A percentile compares a stretch with the other conserved stretches of the same genome.
Evolutionary conservation across 805 yeast species (phyloP).

Genomic region (Saccharomycopsis olivae): DNA sequence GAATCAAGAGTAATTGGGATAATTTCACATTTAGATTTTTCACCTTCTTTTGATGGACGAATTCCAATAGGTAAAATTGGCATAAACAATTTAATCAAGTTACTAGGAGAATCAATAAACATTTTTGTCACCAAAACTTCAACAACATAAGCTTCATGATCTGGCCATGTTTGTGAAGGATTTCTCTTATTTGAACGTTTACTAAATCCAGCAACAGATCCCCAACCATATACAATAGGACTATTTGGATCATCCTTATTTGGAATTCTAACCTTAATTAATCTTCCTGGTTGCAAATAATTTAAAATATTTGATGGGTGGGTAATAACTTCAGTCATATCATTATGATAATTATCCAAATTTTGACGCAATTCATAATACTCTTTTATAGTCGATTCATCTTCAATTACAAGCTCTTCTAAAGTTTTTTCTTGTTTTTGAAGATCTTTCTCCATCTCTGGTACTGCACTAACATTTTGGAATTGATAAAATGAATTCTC

Average conservation of each 20-base stretch:
- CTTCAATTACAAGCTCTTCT: conserved; percentile 49
- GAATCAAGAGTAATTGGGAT: conserved; percentile 81
- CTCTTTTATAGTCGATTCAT: conserved; percentile 64
- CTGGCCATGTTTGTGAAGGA: conserved; percentile 48
- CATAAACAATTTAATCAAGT: conserved; percentile 63
- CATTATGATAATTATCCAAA: conserved; percentile 57
- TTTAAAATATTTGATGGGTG: conserved; percentile 85
- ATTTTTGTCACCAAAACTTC: conserved; percentile 71
- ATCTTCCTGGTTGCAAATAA: conserved; percentile 83
- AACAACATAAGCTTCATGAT: conserved; percentile 84
- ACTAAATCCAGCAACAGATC: conserved; percentile 66
- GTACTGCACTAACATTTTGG: conserved; percentile 87
- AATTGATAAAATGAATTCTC: conserved; percentile 92
- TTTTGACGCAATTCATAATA: conserved; percentile 76
- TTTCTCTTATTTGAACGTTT: conserved; percentile 60
- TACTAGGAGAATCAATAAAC: conserved; percentile 78
- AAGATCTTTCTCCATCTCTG: conserved; percentile 62
- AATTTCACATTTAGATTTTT: conserved; percentile 59
- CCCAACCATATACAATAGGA: conserved; percentile 87
- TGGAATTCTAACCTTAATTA: conserved; percentile 59
- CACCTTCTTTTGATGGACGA: conserved; percentile 69
- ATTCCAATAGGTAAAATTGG: conserved; percentile 83
- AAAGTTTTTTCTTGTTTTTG: conserved; percentile 40
- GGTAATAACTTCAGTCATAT: conserved; percentile 70
- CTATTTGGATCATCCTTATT: conserved; percentile 48